Evolutionary conservation across 768 basidiomycete genomes (phyloP), one percentile per base, ranked within the genome.

Genomic region (Tubosaeta brunneosetosa): DNA sequence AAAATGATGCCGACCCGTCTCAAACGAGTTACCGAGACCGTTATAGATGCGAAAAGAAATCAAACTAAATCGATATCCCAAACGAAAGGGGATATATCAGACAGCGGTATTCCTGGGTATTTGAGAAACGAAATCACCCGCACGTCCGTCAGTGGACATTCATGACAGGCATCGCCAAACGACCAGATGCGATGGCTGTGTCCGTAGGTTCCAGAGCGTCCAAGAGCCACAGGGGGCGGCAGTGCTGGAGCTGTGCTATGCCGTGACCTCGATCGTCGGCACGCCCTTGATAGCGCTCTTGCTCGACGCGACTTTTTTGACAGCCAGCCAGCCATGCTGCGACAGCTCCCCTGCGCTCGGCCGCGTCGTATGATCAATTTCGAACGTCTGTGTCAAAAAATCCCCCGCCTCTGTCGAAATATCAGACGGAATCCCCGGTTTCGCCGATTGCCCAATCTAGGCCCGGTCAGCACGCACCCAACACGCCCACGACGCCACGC

Each of bases 361-460:
- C 46, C 94, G 82, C 27, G 79, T 79, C 58, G 84, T 78, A 53
- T 93, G 86, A 59, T 97, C 81, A 42, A 93, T 73, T 57, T 93
- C 89, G 63, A 97, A 97, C 4, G 94, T 94, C 57, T 80, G 79
- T 25, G 81, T 77, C 44, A 99, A 76, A 73, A 97, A 95, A 59
- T 88, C 85, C 47, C 88, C 86, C 1, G 93, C 93, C 12, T 95
- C 93, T 1, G 82, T 58, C 3, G 92, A 91, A 49, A 97, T 94
- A 65, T 99, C 95, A 1, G 86, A 82, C 1, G 97, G 97, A 50
- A 91, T 91, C 2, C 85, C 74, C 0, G 97, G 94, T 64, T 86
- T 85, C 11, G 88, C 87, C 12, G 85, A 88, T 14, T 91, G 90
- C 6, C 95, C 95, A 63, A 99, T 97, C 92, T 97, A 29, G 29